Conservation (phyloP, 495 filamentous ascomycete species). For the Neurospora pannonica region DNA sequence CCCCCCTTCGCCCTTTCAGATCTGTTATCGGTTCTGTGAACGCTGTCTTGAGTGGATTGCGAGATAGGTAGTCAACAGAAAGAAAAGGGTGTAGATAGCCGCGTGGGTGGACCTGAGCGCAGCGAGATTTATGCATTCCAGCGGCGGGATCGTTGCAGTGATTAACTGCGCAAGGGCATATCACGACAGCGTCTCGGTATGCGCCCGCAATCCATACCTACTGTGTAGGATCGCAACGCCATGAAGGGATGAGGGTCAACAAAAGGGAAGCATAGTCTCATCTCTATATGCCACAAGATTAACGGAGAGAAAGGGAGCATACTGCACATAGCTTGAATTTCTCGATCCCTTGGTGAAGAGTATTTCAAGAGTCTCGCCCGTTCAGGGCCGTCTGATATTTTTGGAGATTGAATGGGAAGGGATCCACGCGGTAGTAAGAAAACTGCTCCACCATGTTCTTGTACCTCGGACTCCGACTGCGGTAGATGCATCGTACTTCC, state of each 20-base stretch:
- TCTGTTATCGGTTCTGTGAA: not conserved
- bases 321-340: not conserved
- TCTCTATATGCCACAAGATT: not conserved
- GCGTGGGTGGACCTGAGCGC: not conserved
- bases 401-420: not conserved
- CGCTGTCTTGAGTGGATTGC: not conserved
- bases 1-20: not conserved
- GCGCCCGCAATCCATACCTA: not conserved
- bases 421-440: not conserved
- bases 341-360: not conserved
- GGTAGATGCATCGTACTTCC: not conserved
- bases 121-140: not conserved
- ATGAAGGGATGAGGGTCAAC: not conserved
- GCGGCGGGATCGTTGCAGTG: not conserved
- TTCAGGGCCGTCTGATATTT: not conserved
- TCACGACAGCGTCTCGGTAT: not conserved
- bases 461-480: not conserved
- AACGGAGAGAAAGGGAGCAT: not conserved
- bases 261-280: not conserved
- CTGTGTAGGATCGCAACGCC: not conserved
- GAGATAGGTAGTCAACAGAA: not conserved
- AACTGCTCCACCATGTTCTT: not conserved
- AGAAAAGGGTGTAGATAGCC: not conserved
- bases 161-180: not conserved
- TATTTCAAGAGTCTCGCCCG: not conserved